Conservation (phyloP, 331 rosid species). For the Malus hybrid region DNA sequence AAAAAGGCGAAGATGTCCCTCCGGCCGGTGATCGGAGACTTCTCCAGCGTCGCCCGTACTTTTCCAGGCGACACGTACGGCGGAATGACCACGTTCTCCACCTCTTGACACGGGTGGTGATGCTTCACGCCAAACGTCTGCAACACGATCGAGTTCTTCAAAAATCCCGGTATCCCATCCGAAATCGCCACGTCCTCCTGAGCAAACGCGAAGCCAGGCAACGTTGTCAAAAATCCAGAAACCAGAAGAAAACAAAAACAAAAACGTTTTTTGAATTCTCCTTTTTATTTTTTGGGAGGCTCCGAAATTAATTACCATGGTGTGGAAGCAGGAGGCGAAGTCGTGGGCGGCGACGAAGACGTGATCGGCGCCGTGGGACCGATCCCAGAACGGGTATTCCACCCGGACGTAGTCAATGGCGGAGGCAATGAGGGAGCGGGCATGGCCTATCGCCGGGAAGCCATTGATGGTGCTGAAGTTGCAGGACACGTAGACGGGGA, state of each 20-base stretch:
- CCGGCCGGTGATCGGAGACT: constrained; percentile 35
- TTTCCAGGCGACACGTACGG: constrained; percentile 70
- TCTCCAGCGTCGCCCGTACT: constrained; percentile 30
- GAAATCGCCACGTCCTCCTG: constrained; percentile 79
- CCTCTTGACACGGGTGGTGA: constrained; percentile 81
- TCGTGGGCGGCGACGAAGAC: constrained; percentile 96
- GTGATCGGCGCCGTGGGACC: constrained; percentile 72
- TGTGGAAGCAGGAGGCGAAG: constrained; percentile 85
- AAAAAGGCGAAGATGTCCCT: constrained; percentile 86
- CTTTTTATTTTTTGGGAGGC: neutral
- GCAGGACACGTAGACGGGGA: constrained; percentile 92
- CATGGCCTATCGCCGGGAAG: constrained; percentile 93
- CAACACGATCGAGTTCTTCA: constrained; percentile 70
- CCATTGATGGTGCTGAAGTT: constrained; percentile 86
- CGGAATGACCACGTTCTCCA: constrained; percentile 81
- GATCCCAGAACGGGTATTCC: constrained; percentile 64
- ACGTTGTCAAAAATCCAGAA: neutral
- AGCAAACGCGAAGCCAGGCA: neutral
- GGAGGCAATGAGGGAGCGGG: constrained; percentile 63
- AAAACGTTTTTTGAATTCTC: too few relatives aligned
- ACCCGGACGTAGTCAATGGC: constrained; percentile 47
- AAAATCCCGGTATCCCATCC: constrained; percentile 62
- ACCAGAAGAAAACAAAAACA: neutral
- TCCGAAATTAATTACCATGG: constrained; percentile 41
- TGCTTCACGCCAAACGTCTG: constrained; percentile 78